Percentiles rank a stretch among this genome's conserved stretches.
Conservation (phyloP, 768 basidiomycete genomes). For the Boletales sp. region DNA sequence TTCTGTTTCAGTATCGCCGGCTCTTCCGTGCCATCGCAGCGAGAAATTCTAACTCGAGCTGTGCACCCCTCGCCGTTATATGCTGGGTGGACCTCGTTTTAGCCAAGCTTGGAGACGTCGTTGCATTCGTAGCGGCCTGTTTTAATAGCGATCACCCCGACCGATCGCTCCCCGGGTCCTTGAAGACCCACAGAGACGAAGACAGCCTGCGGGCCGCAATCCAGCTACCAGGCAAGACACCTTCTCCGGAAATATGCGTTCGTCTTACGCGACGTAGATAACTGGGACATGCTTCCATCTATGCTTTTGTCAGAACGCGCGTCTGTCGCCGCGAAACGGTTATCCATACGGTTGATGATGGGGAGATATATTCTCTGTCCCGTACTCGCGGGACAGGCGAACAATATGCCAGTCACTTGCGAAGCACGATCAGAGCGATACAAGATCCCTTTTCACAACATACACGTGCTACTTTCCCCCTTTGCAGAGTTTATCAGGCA, state of each 20-base stretch:
- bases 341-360: slow-evolving; percentile 55
- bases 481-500: slow-evolving; percentile 21
- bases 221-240: slow-evolving; percentile 60
- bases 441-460: slow-evolving; percentile 8
- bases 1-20: slow-evolving; percentile 51
- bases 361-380: slow-evolving; percentile 52
- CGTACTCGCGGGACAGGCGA: slow-evolving; percentile 23
- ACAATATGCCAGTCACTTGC: slow-evolving; percentile 17
- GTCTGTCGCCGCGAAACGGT: slow-evolving; percentile 59
- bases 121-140: slow-evolving; percentile 29
- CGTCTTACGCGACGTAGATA: slow-evolving; percentile 37
- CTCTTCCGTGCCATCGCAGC: slow-evolving; percentile 45
- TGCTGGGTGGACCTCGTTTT: slow-evolving; percentile 68
- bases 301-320: slow-evolving; percentile 45
- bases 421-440: neutral
- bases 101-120: slow-evolving; percentile 44
- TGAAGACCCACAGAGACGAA: slow-evolving; percentile 43
- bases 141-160: slow-evolving; percentile 9
- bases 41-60: slow-evolving; percentile 21
- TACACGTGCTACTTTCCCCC: slow-evolving; percentile 10
- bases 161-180: slow-evolving; percentile 22
- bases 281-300: slow-evolving; percentile 46
- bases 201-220: slow-evolving; percentile 55
- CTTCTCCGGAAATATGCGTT: neutral
- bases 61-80: slow-evolving; percentile 35